Evolutionary conservation across 139 green algal genomes (phyloP), one percentile per base, ranked within the genome.

Genomic region (Penium margaritaceum): DNA sequence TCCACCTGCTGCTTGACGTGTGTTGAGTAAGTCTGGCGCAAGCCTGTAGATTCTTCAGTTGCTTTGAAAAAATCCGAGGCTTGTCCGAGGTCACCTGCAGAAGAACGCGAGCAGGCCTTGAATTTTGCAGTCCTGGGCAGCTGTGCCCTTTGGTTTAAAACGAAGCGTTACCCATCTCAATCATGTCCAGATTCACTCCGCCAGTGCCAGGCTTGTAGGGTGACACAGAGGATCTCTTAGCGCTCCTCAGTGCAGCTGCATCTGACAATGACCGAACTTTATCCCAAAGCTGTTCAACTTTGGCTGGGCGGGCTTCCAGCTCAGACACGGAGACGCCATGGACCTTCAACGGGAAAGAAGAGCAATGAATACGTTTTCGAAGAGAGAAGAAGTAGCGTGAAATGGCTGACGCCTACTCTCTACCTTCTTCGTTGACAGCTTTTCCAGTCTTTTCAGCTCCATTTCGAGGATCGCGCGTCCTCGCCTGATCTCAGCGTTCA

Each of bases 1-100:
- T 60, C n/a, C n/a, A 60, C 47, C 47, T 60, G 47, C 47, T 60
- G 29, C 47, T 60, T n/a, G 47, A 60, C 47, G 29, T 24, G 47
- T 33, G 19, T 60, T 60, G 47, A n/a, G n/a, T n/a, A n/a, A n/a
- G n/a, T n/a, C n/a, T n/a, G n/a, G n/a, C n/a, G n/a, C n/a, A n/a
- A n/a, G n/a, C n/a, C n/a, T n/a, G n/a, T n/a, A n/a, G n/a, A n/a
- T n/a, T n/a, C n/a, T n/a, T n/a, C n/a, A n/a, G n/a, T n/a, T n/a
- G n/a, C n/a, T n/a, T n/a, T n/a, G n/a, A n/a, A n/a, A n/a, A n/a
- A n/a, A n/a, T n/a, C n/a, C n/a, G n/a, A n/a, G n/a, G n/a, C n/a
- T n/a, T n/a, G 47, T 60, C 47, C 47, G 30, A 24, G 30, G 47
- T 60, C 47, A 24, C 47, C 47, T 60, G 47, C 29, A 60, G 24